phyloP scores from a whole-genome alignment of 2,329 filamentous ascomycete species.

The Hirsutella rhossiliensis region DNA sequence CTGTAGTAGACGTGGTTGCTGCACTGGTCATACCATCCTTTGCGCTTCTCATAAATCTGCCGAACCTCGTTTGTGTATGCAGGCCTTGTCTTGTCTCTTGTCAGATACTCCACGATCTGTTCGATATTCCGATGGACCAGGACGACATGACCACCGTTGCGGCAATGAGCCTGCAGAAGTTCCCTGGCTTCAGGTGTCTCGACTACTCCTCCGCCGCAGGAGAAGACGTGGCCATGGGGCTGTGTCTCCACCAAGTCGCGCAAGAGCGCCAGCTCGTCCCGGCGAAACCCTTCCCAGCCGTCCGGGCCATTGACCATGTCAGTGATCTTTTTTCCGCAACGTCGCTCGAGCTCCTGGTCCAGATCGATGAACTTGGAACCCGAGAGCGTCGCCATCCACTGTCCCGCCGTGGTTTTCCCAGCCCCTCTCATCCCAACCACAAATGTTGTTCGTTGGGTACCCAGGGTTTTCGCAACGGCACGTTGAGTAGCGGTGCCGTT shows the following conservation, averaged over 20 bases:
- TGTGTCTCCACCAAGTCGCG: conserved; percentile 63
- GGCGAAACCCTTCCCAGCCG: conserved; percentile 84
- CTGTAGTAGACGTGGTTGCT: conserved; percentile 93
- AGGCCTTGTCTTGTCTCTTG: conserved; percentile 78
- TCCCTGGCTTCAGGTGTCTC: conserved; percentile 72
- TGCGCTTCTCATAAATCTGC: conserved; percentile 78
- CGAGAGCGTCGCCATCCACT: conserved; percentile 68
- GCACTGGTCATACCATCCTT: conserved; percentile 82
- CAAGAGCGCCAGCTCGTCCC: conserved; percentile 64
- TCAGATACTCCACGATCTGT: conserved; percentile 78
- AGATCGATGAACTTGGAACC: conserved; percentile 74
- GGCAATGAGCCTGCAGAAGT: conserved; percentile 60
- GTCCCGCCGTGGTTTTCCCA: conserved; percentile 87
- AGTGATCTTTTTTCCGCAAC: conserved; percentile 65
- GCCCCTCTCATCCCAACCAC: conserved; percentile 96
- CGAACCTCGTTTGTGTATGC: conserved; percentile 90
- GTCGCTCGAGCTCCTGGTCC: conserved; percentile 72
- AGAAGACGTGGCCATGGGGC: conserved; percentile 68
- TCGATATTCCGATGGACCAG: conserved; percentile 80
- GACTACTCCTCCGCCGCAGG: conserved; percentile 88
- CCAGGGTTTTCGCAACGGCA: conserved; percentile 1
- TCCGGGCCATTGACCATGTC: conserved; percentile 60
- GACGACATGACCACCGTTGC: conserved; percentile 70
- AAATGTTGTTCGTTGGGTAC: conserved; percentile 59
- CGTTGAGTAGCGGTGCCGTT: conserved; percentile 11